Base-by-base conservation (phyloP, 2,329 filamentous ascomycete genomes). In the Coniella vitis region DNA sequence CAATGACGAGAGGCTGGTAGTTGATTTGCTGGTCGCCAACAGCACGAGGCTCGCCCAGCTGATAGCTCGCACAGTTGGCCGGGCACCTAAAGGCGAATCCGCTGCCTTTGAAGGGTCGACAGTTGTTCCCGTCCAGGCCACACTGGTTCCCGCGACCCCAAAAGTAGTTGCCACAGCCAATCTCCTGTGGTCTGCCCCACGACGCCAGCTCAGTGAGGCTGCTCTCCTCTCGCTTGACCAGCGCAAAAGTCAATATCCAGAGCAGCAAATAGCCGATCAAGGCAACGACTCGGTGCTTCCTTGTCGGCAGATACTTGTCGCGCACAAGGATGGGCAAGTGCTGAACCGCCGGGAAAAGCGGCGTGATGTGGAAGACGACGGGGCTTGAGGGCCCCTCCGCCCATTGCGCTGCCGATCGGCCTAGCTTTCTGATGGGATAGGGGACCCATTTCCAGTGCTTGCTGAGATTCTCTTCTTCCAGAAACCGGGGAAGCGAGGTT, bases 1-100 rank as follows among this genome's bases (percentile, higher is more conserved):
- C 85, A 21, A 89, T 72, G 2, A 89, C 76, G n/a, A 87, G 63
- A 1, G 81, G 70, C 20, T 66, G 68, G 60, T 88, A 88, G 39
- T 77, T 70, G 44, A 87, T 69, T 55, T 84, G 78, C 57, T 83
- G 74, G 55, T 81, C 77, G 31, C 87, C 87, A 4, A 93, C 86
- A 7, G 87, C 86, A 56, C 86, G 78, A 16, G 85, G 84, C 56
- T 90, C 87, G 34, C 87, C 69, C 2, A 87, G 71, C 55, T 78
- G 72, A 49, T 79, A 78, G 58, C 76, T 78, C 38, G 75, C 76
- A 63, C 87, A 93, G 58, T 81, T 83, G 14, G 82, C 85, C 1
- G 86, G 81, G 59, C 87, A 93, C 47, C 83, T 75, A 61, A 93
- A 93, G 0, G 86, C 74, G 57, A 89, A 82, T 0, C 80, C 79